Evolutionary conservation across 2,329 filamentous ascomycete genomes (phyloP), one percentile per base, ranked within the genome.

Genomic region (Aspergillus fischeri): DNA sequence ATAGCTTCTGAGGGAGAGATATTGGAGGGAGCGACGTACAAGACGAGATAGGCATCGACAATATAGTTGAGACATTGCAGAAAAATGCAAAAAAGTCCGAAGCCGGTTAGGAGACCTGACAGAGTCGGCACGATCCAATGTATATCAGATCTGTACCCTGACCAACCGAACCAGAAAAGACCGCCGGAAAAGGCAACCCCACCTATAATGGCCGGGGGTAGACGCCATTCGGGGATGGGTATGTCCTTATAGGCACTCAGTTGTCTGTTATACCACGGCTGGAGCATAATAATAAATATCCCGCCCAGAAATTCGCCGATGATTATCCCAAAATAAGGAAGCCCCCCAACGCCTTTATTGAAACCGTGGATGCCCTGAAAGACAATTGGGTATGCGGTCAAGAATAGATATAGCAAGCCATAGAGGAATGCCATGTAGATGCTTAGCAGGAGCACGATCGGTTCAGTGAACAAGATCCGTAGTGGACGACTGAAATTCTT

Each of bases 321-420:
- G 53, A 94, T 84, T 84, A 96, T 89, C 53, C 91, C 92, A 65
- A 96, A 89, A 73, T 91, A 96, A 3, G 90, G 86, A 3, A 96
- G 81, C 1, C 91, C 91, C 2, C 86, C 83, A n/a, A 89, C 75
- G 52, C 92, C 91, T 3, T 80, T 69, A 27, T 75, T 83, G 76
- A 93, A 88, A 63, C 82, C 81, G 71, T 95, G 87, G 6, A 91
- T 80, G 29, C 65, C 56, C 52, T 74, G 66, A 53, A 72, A 75
- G 4, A 73, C 69, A 29, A 71, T 65, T 0, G 69, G 73, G 50
- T 71, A 75, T 17, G 70, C 70, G 0, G 65, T 71, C n/a, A 76
- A 52, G 42, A 74, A 70, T 3, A 67, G 64, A 32, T 65, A 67
- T 1, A 64, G 49, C 7, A 67, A 49, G 6, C 65, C 64, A 27